A percentile compares a stretch with the other conserved stretches of the same genome.
Conservation (phyloP, 768 basidiomycete species). For the Leccinum barrowsii region DNA sequence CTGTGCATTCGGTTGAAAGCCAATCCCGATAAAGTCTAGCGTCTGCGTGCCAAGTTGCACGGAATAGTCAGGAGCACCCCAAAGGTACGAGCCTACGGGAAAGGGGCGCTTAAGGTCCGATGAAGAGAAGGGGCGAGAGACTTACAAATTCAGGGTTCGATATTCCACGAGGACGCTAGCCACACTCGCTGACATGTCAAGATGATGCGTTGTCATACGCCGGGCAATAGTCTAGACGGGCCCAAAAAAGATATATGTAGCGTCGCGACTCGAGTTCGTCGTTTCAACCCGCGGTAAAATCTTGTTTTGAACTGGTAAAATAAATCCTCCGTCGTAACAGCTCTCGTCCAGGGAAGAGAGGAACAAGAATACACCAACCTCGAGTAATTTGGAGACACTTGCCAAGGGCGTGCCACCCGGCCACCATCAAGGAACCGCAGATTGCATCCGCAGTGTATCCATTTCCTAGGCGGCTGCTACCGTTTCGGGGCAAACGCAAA, state of each 20-base stretch:
- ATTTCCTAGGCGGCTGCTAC: not conserved
- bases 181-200: conserved; percentile 3
- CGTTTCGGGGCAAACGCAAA: not conserved
- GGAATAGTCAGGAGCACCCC: conserved; percentile 5
- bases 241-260: not conserved
- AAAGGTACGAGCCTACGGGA: conserved; percentile 10
- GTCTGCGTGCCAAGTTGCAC: not conserved
- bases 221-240: not conserved
- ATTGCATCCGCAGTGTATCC: not conserved
- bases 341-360: not conserved
- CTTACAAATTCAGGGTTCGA: conserved; percentile 22
- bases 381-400: not conserved
- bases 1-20: conserved; percentile 15
- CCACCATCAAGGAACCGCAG: not conserved
- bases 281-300: not conserved
- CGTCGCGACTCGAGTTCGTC: not conserved
- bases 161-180: conserved; percentile 12
- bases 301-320: not conserved
- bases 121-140: conserved; percentile 14
- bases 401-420: not conserved
- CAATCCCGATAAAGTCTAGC: conserved; percentile 8
- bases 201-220: not conserved
- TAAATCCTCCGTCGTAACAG: not conserved
- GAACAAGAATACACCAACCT: not conserved
- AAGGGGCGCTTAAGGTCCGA: conserved; percentile 35